Conservation (phyloP, 164 flowering plant genomes). For the Magnolia changhungtana region DNA sequence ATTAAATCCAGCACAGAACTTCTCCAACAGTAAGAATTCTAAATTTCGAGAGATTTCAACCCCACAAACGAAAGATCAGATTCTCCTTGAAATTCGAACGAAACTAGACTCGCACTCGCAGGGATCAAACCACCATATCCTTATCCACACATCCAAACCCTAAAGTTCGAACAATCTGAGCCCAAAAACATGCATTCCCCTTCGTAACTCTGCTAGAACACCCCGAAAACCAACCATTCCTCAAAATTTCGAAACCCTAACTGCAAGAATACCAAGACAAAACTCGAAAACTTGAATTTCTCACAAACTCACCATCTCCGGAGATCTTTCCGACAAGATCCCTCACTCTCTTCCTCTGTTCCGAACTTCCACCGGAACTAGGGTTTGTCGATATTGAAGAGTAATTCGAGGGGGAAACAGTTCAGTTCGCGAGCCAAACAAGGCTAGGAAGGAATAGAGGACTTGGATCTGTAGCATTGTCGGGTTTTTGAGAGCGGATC, state of each 20-base stretch:
- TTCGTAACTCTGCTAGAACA: not conserved
- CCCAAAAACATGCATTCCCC: constrained; percentile 5
- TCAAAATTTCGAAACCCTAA: not conserved
- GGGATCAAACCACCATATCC: not conserved
- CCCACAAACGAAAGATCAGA: not conserved
- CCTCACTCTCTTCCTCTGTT: not conserved
- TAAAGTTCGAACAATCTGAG: constrained; percentile 6
- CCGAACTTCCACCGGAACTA: not conserved
- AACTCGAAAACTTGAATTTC: not conserved
- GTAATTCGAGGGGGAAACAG: not conserved
- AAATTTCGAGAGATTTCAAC: not conserved
- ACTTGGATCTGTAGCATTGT: constrained; percentile 35
- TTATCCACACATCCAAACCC: constrained; percentile 9
- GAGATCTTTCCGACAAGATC: constrained; percentile 4
- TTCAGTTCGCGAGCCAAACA: not conserved
- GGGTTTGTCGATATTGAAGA: not conserved
- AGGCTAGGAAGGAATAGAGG: not conserved
- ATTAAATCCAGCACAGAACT: not conserved
- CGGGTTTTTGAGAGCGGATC: not conserved
- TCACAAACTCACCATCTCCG: not conserved
- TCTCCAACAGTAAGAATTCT: not conserved
- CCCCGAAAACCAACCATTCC: not conserved
- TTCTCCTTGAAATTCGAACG: not conserved
- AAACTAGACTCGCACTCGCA: not conserved
- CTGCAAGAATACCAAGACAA: constrained; percentile 7